These are phyloP conservation scores for Skeletonema marinoi DNA, from an alignment of 108 stramenopile genomes.

Conservation along the genomic window DNA sequence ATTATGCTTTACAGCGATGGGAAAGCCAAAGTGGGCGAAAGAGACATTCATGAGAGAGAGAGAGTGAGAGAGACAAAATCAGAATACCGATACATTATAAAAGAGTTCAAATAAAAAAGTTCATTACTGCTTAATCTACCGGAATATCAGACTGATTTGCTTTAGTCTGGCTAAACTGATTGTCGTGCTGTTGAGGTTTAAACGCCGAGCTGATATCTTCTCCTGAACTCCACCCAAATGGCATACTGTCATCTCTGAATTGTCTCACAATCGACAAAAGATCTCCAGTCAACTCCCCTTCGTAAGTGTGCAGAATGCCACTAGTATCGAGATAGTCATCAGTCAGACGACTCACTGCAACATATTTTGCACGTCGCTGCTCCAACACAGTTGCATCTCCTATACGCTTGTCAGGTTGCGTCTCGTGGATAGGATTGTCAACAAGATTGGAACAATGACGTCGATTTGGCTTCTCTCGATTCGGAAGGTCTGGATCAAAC, in stretches of 20 bases:
- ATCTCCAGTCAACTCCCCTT: slow-evolving; percentile 58
- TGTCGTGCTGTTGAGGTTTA: neutral
- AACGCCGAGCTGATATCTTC: neutral
- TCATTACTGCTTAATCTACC: neutral
- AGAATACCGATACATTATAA: neutral
- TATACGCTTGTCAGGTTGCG: slow-evolving; percentile 80
- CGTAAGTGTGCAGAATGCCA: slow-evolving; percentile 54
- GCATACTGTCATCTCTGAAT: neutral
- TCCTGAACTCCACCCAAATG: neutral
- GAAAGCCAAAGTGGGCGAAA: slow-evolving; percentile 10
- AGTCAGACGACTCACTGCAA: slow-evolving; percentile 76
- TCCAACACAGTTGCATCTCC: slow-evolving; percentile 56
- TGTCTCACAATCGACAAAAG: neutral
- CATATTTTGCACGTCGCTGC: slow-evolving; percentile 72
- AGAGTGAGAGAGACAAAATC: too few species aligned
- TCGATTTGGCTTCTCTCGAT: slow-evolving; percentile 35
- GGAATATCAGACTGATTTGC: neutral
- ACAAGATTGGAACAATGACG: slow-evolving; percentile 76
- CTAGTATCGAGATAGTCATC: slow-evolving; percentile 74
- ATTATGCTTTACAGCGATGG: slow-evolving; percentile 37
- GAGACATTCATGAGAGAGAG: neutral
- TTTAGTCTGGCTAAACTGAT: neutral
- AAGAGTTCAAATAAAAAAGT: neutral
- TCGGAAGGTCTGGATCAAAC: slow-evolving; percentile 50
- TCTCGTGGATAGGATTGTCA: slow-evolving; percentile 81